Base-by-base conservation (phyloP, 202 grass and related monocot species). In the Eragrostis tef region DNA sequence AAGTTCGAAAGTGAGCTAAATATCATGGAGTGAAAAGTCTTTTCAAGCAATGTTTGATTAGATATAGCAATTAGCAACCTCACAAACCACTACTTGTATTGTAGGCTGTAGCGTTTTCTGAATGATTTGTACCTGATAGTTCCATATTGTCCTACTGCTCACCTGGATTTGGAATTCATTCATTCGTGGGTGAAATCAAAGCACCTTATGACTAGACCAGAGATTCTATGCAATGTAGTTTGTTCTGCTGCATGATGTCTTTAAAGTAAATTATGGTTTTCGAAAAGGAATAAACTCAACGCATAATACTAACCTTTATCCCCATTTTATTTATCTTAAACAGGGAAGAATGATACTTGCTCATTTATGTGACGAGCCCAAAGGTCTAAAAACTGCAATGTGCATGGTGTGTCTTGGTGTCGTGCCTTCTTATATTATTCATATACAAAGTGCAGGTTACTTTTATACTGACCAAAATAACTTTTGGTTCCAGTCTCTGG, bases 301-400 rank as follows among this genome's bases (percentile, higher is more conserved):
- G 0, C 11, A 34, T 36, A 71, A 59, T 49, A 19, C 26, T 59
- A 58, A 85, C 1, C 72, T 12, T 19, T n/a, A 81, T 48, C 45
- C 75, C 27, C 36, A 46, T 42, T 67, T 64, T 88, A 17, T 53
- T 69, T 68, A 54, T 84, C 26, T 7, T 15, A 58, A 46, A 79
- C 90, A 96, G 96, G 93, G 93, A 84, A 93, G 96, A 83, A 99
- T 99, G 96, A 96, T 99, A 90, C 87, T 93, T 78, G 93, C 96
- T 59, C 96, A 96, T 78, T 87, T 99, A 45, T 99, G 96, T 67
- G 91, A 93, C 10, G 93, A 99, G 41, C 93, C 96, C 53, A 99
- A 87, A 86, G 90, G 96, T 79, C 85, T 99, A 75, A 99, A 99
- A 91, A 93, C 91, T 77, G 93, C 90, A 60, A 99, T 96, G 93